phyloP scores from a whole-genome alignment of 495 filamentous ascomycete genomes.

The Aspergillus cavernicola region DNA sequence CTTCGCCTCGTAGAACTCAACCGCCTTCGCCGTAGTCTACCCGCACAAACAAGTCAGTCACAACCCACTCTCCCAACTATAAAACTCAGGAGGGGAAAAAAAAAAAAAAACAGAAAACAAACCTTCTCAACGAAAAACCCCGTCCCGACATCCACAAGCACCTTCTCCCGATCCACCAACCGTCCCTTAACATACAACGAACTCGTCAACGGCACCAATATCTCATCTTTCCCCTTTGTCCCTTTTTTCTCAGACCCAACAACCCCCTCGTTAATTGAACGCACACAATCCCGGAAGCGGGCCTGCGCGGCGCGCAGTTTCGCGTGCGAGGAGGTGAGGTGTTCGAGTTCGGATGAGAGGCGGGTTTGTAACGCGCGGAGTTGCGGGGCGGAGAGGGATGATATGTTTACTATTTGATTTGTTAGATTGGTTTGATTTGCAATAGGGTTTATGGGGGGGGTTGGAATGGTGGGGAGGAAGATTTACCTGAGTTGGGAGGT shows the following conservation, averaged over 20 bases:
- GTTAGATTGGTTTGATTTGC: background rate
- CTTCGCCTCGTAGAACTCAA: slow-evolving; percentile 81
- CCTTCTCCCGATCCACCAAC: slow-evolving; percentile 70
- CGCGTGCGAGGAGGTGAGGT: slow-evolving; percentile 82
- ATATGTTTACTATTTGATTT: slow-evolving; percentile 55
- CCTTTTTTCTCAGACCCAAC: slow-evolving; percentile 38
- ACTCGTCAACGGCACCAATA: slow-evolving; percentile 87
- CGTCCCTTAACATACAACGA: slow-evolving; percentile 89
- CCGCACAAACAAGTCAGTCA: background rate
- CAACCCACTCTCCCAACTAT: background rate
- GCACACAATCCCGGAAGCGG: slow-evolving; percentile 88
- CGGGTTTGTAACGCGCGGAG: slow-evolving; percentile 80
- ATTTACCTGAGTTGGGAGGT: slow-evolving; percentile 2
- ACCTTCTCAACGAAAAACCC: slow-evolving; percentile 97
- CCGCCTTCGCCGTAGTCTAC: slow-evolving; percentile 67
- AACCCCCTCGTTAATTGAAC: slow-evolving; percentile 61
- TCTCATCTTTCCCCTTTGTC: slow-evolving; percentile 42
- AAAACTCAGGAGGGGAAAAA: background rate
- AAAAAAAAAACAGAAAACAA: background rate
- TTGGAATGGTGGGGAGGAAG: background rate
- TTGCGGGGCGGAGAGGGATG: slow-evolving; percentile 52
- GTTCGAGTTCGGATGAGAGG: slow-evolving; percentile 90
- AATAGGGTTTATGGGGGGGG: background rate
- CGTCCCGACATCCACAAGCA: slow-evolving; percentile 93
- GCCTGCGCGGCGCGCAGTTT: slow-evolving; percentile 85